Evolutionary conservation across 495 filamentous ascomycete species (phyloP).

Genomic region (Podospora comata): DNA sequence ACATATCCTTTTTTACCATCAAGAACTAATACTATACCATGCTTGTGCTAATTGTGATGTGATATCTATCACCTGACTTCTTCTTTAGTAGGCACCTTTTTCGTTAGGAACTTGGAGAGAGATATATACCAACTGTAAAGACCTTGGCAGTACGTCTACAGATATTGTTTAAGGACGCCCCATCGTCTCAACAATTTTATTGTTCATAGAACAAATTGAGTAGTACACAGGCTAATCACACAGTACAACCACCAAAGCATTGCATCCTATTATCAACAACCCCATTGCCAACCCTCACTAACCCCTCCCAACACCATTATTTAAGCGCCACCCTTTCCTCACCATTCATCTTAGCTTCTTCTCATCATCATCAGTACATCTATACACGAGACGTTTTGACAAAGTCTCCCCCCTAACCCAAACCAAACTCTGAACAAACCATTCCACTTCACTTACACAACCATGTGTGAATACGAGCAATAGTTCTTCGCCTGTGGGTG

Average conservation of each 20-base stretch:
- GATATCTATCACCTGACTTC: neutral
- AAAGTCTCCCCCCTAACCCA: neutral
- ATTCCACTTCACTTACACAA: no score
- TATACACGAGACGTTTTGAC: neutral
- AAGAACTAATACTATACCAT: neutral
- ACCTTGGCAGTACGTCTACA: no score
- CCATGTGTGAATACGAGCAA: no score
- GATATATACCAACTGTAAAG: no score
- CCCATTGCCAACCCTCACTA: neutral
- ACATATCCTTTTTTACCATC: neutral
- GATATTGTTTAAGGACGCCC: no score
- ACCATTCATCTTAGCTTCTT: neutral
- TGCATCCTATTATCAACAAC: neutral
- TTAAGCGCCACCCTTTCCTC: neutral
- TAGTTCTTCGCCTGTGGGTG: no score
- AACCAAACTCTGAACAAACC: no score
- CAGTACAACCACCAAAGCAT: neutral
- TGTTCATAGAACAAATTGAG: no score
- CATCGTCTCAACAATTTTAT: no score
- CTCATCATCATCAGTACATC: neutral
- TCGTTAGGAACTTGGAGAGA: no score
- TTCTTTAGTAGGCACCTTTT: neutral
- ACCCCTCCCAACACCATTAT: neutral
- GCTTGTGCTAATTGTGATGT: neutral
- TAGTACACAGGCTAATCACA: no score